These are phyloP conservation scores for Penicillium fuscoglaucum DNA, from an alignment of 2,329 filamentous ascomycete genomes.

Conservation along the genomic window DNA sequence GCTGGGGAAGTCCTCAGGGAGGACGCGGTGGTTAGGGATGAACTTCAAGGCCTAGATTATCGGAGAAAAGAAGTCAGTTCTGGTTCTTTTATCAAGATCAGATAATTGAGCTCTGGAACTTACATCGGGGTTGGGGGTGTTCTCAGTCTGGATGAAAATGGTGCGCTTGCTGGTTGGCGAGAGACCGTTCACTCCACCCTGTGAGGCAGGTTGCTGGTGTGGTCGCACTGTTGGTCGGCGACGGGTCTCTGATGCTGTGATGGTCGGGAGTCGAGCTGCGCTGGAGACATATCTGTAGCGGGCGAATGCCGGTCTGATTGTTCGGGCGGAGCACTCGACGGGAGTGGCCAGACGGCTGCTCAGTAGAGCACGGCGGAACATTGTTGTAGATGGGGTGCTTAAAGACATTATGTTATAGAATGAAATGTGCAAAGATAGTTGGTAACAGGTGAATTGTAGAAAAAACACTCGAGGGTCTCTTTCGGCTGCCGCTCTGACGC, in stretches of 20 bases:
- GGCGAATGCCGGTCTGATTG: slow-evolving; percentile 31
- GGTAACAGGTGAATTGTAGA: not conserved
- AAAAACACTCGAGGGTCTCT: slow-evolving; percentile 6
- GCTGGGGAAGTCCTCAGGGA: slow-evolving; percentile 70
- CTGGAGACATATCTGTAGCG: slow-evolving; percentile 45
- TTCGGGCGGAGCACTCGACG: slow-evolving; percentile 31
- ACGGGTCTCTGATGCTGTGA: slow-evolving; percentile 50
- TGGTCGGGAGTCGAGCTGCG: slow-evolving; percentile 46
- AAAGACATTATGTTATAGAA: slow-evolving; percentile 31
- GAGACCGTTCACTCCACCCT: slow-evolving; percentile 40
- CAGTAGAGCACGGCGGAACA: slow-evolving; percentile 34
- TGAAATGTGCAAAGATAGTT: not conserved
- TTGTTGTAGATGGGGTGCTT: slow-evolving; percentile 33
- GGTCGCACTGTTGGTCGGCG: slow-evolving; percentile 49
- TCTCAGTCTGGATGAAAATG: slow-evolving; percentile 97
- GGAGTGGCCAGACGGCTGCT: slow-evolving; percentile 23
- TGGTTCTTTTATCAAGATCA: not conserved
- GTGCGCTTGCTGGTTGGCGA: slow-evolving; percentile 58
- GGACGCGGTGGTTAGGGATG: slow-evolving; percentile 81
- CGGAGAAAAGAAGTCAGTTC: not conserved
- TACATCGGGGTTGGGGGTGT: slow-evolving; percentile 89
- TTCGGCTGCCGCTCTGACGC: slow-evolving; percentile 32
- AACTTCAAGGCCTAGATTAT: slow-evolving; percentile 73
- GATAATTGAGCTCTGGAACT: slow-evolving; percentile 23
- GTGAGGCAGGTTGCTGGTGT: slow-evolving; percentile 41